Evolutionary conservation across 352 stramenopile species (phyloP).

Genomic region (Pelagophyceae sp.): DNA sequence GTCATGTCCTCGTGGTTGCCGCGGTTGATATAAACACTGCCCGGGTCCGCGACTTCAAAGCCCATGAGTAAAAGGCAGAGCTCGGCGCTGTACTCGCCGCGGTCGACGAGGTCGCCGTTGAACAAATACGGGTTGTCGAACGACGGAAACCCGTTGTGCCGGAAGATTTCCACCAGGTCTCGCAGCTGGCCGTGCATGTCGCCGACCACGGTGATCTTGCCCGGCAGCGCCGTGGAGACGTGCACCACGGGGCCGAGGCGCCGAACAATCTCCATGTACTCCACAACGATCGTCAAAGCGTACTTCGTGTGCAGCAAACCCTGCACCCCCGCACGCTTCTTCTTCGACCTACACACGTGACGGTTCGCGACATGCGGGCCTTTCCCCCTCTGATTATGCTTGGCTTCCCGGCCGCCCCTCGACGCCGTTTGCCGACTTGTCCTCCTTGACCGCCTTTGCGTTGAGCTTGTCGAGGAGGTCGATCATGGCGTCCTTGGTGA

Average conservation of each 20-base stretch:
- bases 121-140: constrained; percentile 68
- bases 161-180: constrained; percentile 65
- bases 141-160: constrained; percentile 63
- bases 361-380: too few relatives aligned
- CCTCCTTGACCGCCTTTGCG: constrained; percentile 6
- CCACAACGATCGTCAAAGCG: constrained; percentile 4
- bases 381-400: too few relatives aligned
- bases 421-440: too few relatives aligned
- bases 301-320: constrained; percentile 12
- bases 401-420: too few relatives aligned
- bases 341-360: too few relatives aligned
- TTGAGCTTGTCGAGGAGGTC: constrained; percentile 9
- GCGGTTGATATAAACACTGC: constrained; percentile 77
- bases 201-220: constrained; percentile 24
- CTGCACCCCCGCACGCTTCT: neutral
- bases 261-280: constrained; percentile 12
- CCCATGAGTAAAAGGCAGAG: constrained; percentile 65
- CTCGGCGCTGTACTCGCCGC: constrained; percentile 62
- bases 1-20: constrained; percentile 88
- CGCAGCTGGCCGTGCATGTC: constrained; percentile 72
- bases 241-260: neutral
- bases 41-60: constrained; percentile 34
- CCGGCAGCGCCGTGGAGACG: neutral
- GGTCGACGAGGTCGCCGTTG: constrained; percentile 70
- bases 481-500: constrained; percentile 16